Evolutionary conservation across 2,329 filamentous ascomycete genomes (phyloP).

Genomic region (Penicillium vulpinum): DNA sequence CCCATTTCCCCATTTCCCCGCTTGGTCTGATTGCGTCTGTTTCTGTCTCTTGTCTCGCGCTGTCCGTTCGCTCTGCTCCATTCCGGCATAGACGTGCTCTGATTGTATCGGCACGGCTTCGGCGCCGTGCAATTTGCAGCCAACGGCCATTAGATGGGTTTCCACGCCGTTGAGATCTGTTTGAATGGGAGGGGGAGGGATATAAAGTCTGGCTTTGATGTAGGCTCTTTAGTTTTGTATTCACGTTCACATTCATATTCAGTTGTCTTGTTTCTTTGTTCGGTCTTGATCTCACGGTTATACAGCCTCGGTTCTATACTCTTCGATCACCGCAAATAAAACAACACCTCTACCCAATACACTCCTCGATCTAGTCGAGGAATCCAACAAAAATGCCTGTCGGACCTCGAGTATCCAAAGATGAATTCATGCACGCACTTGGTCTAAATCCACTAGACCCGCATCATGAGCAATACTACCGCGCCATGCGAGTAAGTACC

Average conservation of each 20-base stretch:
- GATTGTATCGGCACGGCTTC: slow-evolving; percentile 20
- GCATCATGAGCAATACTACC: slow-evolving; percentile 47
- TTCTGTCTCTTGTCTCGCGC: slow-evolving; percentile 5
- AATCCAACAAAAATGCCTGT: slow-evolving; percentile 33
- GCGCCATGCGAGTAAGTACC: slow-evolving; percentile 46
- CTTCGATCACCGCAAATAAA: not conserved
- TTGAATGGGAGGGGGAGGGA: not conserved
- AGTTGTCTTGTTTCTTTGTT: not conserved
- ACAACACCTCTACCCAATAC: not conserved
- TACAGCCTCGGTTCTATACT: not conserved
- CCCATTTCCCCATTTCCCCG: slow-evolving; percentile 8
- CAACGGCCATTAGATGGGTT: slow-evolving; percentile 1
- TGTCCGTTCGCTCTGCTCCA: slow-evolving; percentile 23
- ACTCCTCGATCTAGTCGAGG: not conserved
- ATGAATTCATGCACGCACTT: slow-evolving; percentile 49
- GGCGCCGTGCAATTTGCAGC: slow-evolving; percentile 4
- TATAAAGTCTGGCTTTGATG: slow-evolving; percentile 14
- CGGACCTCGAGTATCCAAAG: slow-evolving; percentile 47
- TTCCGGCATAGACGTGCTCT: slow-evolving; percentile 14
- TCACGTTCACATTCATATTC: not conserved
- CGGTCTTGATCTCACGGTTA: not conserved
- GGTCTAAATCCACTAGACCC: slow-evolving; percentile 43
- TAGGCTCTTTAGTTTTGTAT: not conserved
- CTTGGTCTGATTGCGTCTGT: slow-evolving; percentile 17
- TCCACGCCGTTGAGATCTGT: slow-evolving; percentile 9